Evolutionary conservation across 2,329 filamentous ascomycete species (phyloP).

Genomic region (Talaromyces sp.): DNA sequence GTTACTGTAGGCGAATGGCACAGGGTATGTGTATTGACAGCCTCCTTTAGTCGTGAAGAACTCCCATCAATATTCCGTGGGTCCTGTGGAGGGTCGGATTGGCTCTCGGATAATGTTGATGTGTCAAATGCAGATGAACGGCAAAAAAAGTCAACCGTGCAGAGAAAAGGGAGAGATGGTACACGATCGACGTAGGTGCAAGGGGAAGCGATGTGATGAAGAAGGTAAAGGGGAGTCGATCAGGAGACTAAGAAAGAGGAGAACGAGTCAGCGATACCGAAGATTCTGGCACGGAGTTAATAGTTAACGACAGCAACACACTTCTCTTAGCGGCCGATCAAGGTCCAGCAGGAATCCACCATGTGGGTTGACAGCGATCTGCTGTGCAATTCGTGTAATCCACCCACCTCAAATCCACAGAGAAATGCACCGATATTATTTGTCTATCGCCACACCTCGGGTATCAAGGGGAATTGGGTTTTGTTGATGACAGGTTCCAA

Average conservation of each 20-base stretch:
- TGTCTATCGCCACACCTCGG: too few species aligned
- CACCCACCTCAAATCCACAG: background rate
- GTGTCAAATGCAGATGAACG: constrained; percentile 23
- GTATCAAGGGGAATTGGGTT: too few species aligned
- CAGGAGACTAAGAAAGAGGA: constrained; percentile 14
- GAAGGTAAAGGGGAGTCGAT: constrained; percentile 10
- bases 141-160: constrained; percentile 11
- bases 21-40: background rate
- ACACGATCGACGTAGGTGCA: constrained; percentile 11
- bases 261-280: constrained; percentile 17
- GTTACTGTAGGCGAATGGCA: background rate
- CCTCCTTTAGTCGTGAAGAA: constrained; percentile 8
- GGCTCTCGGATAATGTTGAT: constrained; percentile 14
- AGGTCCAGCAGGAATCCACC: constrained; percentile 26
- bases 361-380: constrained; percentile 17
- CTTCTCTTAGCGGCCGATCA: constrained; percentile 28
- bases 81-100: constrained; percentile 3
- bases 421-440: too few species aligned
- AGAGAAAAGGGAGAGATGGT: constrained; percentile 11
- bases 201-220: constrained; percentile 10
- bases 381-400: background rate
- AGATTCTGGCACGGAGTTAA: constrained; percentile 22
- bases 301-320: constrained; percentile 15
- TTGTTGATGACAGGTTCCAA: too few species aligned
- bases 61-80: constrained; percentile 18